phyloP scores from a whole-genome alignment of 345 rosid genomes.

The Zanthoxylum bungeanum region DNA sequence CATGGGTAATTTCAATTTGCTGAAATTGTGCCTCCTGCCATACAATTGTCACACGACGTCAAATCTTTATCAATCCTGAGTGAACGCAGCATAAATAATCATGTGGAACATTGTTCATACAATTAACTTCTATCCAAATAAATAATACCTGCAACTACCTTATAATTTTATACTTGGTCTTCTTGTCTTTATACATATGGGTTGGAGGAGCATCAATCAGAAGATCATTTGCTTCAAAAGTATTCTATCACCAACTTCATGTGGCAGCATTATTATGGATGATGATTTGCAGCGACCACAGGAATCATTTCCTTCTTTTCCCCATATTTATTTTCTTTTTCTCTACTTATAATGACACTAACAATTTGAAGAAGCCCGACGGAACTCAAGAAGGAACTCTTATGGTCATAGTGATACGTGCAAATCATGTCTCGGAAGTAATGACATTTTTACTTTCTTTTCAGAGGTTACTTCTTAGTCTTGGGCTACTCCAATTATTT shows the following conservation, averaged over 20 bases:
- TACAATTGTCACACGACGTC: background rate
- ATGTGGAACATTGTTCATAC: background rate
- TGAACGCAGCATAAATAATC: background rate
- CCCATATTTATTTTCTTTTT: background rate
- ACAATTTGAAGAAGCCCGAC: background rate
- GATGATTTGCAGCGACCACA: background rate
- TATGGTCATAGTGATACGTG: background rate
- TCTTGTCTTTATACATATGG: background rate
- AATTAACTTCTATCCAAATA: background rate
- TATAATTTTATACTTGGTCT: background rate
- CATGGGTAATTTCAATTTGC: background rate
- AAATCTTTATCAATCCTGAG: background rate
- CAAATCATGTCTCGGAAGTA: background rate
- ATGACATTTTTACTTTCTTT: background rate
- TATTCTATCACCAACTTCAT: background rate
- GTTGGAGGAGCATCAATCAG: background rate
- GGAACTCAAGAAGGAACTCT: conserved; percentile 1
- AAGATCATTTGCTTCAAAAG: background rate
- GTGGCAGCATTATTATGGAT: background rate
- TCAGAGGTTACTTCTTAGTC: background rate
- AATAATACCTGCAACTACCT: background rate
- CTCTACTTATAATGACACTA: background rate
- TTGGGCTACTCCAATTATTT: background rate
- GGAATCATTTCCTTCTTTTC: background rate
- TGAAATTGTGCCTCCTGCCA: background rate